Evolutionary conservation across 2,329 filamentous ascomycete genomes (phyloP), one percentile per base, ranked within the genome.

Genomic region (Aspergillus sclerotialis): DNA sequence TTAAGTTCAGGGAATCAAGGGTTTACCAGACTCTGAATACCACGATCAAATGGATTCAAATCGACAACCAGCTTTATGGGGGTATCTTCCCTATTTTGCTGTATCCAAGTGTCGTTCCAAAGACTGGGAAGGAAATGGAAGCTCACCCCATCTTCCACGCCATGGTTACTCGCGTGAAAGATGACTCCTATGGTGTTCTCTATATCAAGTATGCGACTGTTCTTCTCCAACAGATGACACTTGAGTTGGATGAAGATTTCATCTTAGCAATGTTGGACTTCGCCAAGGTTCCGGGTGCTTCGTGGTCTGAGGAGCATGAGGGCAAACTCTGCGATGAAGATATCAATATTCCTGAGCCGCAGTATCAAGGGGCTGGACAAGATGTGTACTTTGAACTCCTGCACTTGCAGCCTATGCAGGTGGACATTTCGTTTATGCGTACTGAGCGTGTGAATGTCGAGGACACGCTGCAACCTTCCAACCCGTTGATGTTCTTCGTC

Each of bases 131-230:
- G 54, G 92, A 98, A 61, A 92, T 94, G 56, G 92, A 96, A 45
- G 83, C 89, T 1, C 92, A 96, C 63, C 92, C 92, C 0, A 96
- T 93, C 35, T 77, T 98, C 56, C 89, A 95, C 52, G 80, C 82
- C 10, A 90, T 89, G 72, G 73, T 95, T 35, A 95, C 90, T 8
- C 77, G 88, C 18, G 90, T 98, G 58, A 98, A 98, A 67, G 92
- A 98, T 53, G 90, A 98, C 54, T 94, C 89, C 1, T 98, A 96
- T 55, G 92, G 92, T 51, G 92, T 98, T 14, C 69, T 95, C 7
- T 98, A 98, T 63, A 89, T 98, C 73, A 98, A 98, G 61, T 98
- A 98, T 60, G 90, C 92, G 14, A 94, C 90, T 0, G 64, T 98
- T 29, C 69, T 98, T 19, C 69, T 98, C 29, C 92, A 98, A 61